Base-by-base conservation (phyloP, 352 stramenopile species). In the Pythium folliculosum region DNA sequence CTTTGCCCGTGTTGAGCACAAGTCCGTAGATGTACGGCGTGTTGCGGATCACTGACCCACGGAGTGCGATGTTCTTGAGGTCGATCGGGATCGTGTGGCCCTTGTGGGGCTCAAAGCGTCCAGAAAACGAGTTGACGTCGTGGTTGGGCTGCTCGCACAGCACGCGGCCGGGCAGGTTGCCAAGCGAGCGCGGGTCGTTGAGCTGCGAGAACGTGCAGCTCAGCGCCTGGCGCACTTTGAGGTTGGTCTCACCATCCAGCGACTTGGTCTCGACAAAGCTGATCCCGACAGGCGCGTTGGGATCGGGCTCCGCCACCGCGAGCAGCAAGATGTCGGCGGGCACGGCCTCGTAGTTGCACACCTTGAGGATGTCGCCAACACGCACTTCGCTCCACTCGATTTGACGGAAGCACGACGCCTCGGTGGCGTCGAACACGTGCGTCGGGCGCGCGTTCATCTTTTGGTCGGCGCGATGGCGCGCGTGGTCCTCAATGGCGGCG, bases 251-350 rank as follows among this genome's bases (percentile, higher is more conserved):
- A 14, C 88, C 88, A 47, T 96, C 87, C 0, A 96, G 75, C 19
- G 84, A 93, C 63, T 95, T 96, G 23, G 88, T 96, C 65, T 96
- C 86, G 9, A 95, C 81, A 60, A 95, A 96, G 66, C 82, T 93
- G 63, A 96, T 94, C 0, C 88, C 88, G 17, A 84, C 80, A 1
- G 88, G 86, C 6, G 70, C 71, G 8, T 73, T 66, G 8, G 82
- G 78, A 43, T 96, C 80, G 0, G 83, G 72, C 45, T 94, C 86
- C 1, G 74, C 80, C 13, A 96, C 86, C 0, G 86, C 82, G 0
- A 96, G 76, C 14, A 97, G 63, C 25, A 96, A 52, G 10, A 95
- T 63, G 59, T 97, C 90, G 5, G 87, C 89, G 22, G 89, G 88
- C 35, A 96, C 88, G 12, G 78, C 72, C 22, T 96, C 90, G 76